Conservation (phyloP, 176 grass and related monocot genomes). For the Raddia distichophylla region DNA sequence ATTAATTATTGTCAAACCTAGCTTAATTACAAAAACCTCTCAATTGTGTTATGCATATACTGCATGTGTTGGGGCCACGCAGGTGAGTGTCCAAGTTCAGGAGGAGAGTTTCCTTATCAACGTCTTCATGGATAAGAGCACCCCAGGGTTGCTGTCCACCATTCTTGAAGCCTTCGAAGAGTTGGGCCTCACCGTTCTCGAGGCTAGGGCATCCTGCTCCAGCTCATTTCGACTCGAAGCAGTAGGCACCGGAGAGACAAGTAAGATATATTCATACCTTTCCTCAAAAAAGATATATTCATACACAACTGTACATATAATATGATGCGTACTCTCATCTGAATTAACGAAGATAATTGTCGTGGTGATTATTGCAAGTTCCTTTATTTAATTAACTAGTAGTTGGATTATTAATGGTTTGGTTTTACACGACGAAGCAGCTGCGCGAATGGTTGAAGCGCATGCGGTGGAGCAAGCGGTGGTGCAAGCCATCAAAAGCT, state of each 20-base stretch:
- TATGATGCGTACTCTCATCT: not conserved
- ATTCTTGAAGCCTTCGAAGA: slow-evolving; percentile 71
- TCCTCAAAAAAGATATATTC: too few relatives aligned
- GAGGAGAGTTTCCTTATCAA: slow-evolving; percentile 65
- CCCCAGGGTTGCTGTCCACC: slow-evolving; percentile 52
- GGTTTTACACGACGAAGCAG: slow-evolving; percentile 38
- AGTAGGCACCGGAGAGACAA: slow-evolving; percentile 47
- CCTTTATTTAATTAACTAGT: not conserved
- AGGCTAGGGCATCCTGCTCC: slow-evolving; percentile 64
- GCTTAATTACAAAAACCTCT: not conserved
- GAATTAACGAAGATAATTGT: not conserved
- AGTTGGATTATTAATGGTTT: not conserved
- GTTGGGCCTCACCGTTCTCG: slow-evolving; percentile 57
- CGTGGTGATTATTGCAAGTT: not conserved
- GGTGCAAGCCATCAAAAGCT: slow-evolving; percentile 59
- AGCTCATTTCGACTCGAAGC: slow-evolving; percentile 61
- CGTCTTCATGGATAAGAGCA: slow-evolving; percentile 59
- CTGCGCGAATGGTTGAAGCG: slow-evolving; percentile 31
- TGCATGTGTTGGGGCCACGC: not conserved
- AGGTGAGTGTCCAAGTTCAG: slow-evolving; percentile 60
- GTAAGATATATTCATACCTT: not conserved
- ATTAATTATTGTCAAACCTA: not conserved
- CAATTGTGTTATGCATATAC: slow-evolving; percentile 13
- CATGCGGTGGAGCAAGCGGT: slow-evolving; percentile 61
- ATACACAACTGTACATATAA: not conserved